Conservation (phyloP, 306 rosid genomes). For the Cicer yamashitae region DNA sequence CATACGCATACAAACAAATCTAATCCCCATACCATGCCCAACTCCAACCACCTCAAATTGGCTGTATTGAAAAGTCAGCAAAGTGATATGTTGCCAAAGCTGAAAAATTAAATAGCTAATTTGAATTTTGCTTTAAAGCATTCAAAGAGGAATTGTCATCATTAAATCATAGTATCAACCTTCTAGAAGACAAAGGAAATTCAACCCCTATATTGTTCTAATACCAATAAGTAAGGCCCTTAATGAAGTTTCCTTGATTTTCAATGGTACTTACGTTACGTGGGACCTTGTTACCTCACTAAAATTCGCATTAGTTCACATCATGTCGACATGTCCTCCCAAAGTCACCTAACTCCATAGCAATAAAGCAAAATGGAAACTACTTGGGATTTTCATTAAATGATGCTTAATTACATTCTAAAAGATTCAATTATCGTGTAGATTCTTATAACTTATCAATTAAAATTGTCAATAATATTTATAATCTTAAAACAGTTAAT, state of each 20-base stretch:
- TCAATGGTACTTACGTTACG: background rate
- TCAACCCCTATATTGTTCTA: slow-evolving; percentile 33
- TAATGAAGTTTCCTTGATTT: slow-evolving; percentile 38
- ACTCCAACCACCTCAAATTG: slow-evolving; percentile 41
- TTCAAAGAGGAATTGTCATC: slow-evolving; percentile 32
- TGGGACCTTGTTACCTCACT: slow-evolving; percentile 45
- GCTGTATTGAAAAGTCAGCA: slow-evolving; percentile 49
- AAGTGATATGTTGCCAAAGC: slow-evolving; percentile 43
- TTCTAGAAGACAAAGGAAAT: slow-evolving; percentile 49
- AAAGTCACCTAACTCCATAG: slow-evolving; percentile 2
- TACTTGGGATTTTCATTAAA: background rate
- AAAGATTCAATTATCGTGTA: background rate
- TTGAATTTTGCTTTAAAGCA: slow-evolving; percentile 38
- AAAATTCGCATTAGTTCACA: slow-evolving; percentile 32
- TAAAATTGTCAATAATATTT: background rate
- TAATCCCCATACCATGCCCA: background rate
- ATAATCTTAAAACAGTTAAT: background rate
- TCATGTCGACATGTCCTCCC: background rate
- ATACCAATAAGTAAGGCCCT: slow-evolving; percentile 11
- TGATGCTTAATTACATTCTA: background rate
- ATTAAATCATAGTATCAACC: slow-evolving; percentile 46
- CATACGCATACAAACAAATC: too few species aligned
- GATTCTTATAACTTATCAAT: slow-evolving; percentile 3
- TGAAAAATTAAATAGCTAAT: slow-evolving; percentile 20
- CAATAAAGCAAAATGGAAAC: background rate